These are phyloP conservation scores for Vigna unguiculata DNA, from an alignment of 306 rosid species.

Conservation along the genomic window DNA sequence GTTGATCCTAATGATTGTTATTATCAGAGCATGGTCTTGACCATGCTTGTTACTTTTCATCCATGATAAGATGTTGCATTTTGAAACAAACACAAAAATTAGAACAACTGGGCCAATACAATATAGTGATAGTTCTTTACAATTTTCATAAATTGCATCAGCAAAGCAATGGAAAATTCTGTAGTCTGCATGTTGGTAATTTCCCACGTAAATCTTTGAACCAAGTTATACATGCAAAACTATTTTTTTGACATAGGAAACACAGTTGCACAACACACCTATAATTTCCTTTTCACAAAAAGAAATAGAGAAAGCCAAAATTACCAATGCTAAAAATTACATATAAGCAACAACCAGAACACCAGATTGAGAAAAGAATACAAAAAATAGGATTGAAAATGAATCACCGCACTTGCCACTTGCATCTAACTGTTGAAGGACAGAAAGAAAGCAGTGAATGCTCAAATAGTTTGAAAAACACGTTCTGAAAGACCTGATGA, in stretches of 20 bases:
- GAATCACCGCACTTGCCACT: conserved; percentile 49
- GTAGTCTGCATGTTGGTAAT: conserved; percentile 22
- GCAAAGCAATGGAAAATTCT: conserved; percentile 11
- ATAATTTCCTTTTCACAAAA: conserved; percentile 43
- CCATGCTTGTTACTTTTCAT: not conserved
- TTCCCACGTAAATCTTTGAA: conserved; percentile 29
- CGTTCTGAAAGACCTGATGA: conserved; percentile 30
- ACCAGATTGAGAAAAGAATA: conserved; percentile 48
- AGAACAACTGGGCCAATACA: not conserved
- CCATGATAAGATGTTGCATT: conserved; percentile 8
- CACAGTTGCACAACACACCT: conserved; percentile 36
- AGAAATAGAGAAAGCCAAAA: conserved; percentile 1
- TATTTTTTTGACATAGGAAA: conserved; percentile 21
- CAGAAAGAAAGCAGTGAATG: conserved; percentile 19
- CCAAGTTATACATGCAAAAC: conserved; percentile 24
- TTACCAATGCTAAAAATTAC: conserved; percentile 40
- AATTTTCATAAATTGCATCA: conserved; percentile 5
- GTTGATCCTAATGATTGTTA: conserved; percentile 27
- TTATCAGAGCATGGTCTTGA: conserved; percentile 21
- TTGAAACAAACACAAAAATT: not conserved
- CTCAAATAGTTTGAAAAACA: conserved; percentile 32
- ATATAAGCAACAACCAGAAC: conserved; percentile 44
- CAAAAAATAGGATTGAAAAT: conserved; percentile 48
- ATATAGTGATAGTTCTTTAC: not conserved
- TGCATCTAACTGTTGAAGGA: conserved; percentile 35